A percentile compares a stretch with the other conserved stretches of the same genome.
Conservation (phyloP, 805 yeast species). For the Ogataea zsoltii region DNA sequence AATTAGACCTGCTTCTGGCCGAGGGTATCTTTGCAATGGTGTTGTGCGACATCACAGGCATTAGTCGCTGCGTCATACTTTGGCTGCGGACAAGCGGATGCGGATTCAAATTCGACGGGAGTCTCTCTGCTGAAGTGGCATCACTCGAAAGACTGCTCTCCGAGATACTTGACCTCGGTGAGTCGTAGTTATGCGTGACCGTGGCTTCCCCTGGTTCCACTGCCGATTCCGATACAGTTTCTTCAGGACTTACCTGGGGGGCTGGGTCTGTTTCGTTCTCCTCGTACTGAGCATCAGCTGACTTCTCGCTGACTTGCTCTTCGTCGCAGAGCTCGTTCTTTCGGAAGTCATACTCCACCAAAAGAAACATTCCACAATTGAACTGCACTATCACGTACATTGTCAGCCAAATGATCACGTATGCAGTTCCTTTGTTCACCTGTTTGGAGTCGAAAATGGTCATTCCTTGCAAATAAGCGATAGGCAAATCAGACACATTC, state of each 20-base stretch:
- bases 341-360: slow-evolving; percentile 53
- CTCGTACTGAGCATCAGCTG: neutral
- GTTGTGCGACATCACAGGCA: slow-evolving; percentile 7
- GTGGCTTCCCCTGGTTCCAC: too few species aligned
- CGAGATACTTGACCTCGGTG: slow-evolving; percentile 18
- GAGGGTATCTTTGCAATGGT: slow-evolving; percentile 33
- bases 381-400: slow-evolving; percentile 53
- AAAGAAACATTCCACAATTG: slow-evolving; percentile 50
- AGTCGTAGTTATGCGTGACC: neutral
- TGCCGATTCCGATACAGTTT: too few species aligned
- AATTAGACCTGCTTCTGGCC: slow-evolving; percentile 25
- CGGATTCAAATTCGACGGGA: slow-evolving; percentile 12
- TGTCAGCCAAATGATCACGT: slow-evolving; percentile 57
- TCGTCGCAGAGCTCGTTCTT: slow-evolving; percentile 23
- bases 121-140: slow-evolving; percentile 1
- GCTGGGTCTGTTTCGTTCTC: neutral
- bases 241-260: neutral
- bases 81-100: slow-evolving; percentile 14
- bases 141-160: slow-evolving; percentile 17
- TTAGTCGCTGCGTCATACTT: neutral
- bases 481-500: slow-evolving; percentile 75
- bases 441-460: slow-evolving; percentile 39
- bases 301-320: neutral
- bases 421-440: slow-evolving; percentile 45
- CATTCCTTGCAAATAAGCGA: slow-evolving; percentile 71